These are phyloP conservation scores for Metarhizium anisopliae DNA, from an alignment of 2,329 filamentous ascomycete genomes.

Conservation along the genomic window DNA sequence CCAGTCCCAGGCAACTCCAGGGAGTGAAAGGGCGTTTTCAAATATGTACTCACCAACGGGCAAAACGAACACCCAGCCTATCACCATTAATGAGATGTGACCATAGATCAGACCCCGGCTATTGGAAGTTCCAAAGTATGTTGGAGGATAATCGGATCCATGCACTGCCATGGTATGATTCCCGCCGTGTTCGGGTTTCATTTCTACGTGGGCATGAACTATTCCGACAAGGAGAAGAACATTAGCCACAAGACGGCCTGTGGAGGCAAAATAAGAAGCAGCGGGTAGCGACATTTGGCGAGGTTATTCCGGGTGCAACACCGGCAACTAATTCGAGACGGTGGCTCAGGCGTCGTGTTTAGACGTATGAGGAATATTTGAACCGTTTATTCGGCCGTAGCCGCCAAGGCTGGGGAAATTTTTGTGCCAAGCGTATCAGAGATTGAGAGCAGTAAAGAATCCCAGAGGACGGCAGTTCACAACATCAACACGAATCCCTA, in stretches of 20 bases:
- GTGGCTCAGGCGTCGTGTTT: not conserved
- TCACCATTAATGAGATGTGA: slow-evolving; percentile 62
- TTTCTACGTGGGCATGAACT: not conserved
- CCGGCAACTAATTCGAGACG: not conserved
- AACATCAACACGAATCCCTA: not conserved
- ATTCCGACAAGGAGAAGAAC: not conserved
- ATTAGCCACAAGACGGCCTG: not conserved
- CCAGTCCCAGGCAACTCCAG: not conserved
- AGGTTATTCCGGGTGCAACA: not conserved
- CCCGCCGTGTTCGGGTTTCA: not conserved
- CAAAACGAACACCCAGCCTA: slow-evolving; percentile 64
- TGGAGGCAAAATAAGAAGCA: not conserved
- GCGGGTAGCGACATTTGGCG: not conserved
- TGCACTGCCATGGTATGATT: not conserved
- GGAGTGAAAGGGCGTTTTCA: not conserved
- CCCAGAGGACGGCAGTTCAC: not conserved
- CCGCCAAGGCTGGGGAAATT: not conserved
- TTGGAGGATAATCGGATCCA: slow-evolving; percentile 28
- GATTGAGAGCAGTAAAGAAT: not conserved
- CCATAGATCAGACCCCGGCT: slow-evolving; percentile 51
- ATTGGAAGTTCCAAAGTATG: slow-evolving; percentile 50
- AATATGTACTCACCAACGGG: slow-evolving; percentile 54
- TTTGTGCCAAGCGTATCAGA: not conserved
- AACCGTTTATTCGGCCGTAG: not conserved
- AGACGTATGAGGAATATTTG: not conserved